These are phyloP conservation scores for Hortiboletus rubellus DNA, from an alignment of 1,284 basidiomycete genomes.

Conservation along the genomic window DNA sequence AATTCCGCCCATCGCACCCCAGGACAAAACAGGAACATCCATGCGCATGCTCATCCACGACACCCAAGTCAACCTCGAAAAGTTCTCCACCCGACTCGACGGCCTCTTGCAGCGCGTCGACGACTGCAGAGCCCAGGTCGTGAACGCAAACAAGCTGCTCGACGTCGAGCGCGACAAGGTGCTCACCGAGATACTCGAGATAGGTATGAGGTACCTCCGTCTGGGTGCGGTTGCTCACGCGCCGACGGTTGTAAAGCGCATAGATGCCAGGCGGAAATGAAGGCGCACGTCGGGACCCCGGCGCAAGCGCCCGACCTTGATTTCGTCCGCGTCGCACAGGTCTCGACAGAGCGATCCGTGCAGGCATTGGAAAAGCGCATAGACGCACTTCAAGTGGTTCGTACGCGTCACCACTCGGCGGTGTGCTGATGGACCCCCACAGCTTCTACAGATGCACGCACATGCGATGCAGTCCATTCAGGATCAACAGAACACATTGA, in stretches of 20 bases:
- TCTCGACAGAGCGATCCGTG: constrained; percentile 40
- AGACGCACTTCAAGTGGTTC: constrained; percentile 55
- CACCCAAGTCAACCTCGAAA: constrained; percentile 63
- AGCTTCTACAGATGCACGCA: constrained; percentile 49
- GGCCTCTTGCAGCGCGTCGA: constrained; percentile 43
- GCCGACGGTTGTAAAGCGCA: constrained; percentile 44
- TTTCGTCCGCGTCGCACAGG: constrained; percentile 41
- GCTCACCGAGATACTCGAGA: constrained; percentile 44
- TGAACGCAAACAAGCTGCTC: constrained; percentile 45
- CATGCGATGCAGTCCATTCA: constrained; percentile 51
- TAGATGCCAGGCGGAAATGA: constrained; percentile 59
- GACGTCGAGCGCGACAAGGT: constrained; percentile 47
- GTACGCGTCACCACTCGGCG: constrained; percentile 3
- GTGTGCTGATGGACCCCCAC: constrained; percentile 5
- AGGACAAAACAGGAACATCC: constrained; percentile 63
- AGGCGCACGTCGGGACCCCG: constrained; percentile 54
- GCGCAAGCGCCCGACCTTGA: constrained; percentile 49
- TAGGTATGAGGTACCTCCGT: constrained; percentile 34
- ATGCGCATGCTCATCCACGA: constrained; percentile 68
- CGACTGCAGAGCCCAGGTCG: constrained; percentile 44
- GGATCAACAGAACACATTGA: constrained; percentile 37
- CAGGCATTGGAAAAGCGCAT: constrained; percentile 55
- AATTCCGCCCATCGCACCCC: constrained; percentile 46
- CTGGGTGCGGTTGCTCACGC: not conserved
- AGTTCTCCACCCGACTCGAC: constrained; percentile 52